Conservation (phyloP, 805 yeast genomes). For the Cyberlindnera euphorbiiphila region DNA sequence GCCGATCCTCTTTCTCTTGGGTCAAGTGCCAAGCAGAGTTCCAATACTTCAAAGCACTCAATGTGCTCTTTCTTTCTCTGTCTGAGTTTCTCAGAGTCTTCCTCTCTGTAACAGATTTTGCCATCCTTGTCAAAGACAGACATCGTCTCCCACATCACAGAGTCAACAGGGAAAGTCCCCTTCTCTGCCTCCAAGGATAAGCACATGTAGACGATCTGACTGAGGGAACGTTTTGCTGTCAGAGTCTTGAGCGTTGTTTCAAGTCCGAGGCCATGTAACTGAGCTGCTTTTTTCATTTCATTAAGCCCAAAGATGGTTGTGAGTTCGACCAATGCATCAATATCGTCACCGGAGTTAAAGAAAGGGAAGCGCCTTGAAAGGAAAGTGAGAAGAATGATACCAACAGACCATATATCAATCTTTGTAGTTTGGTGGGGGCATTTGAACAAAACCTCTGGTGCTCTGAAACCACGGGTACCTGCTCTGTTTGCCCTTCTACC, state of each 20-base stretch:
- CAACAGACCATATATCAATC: slow-evolving; percentile 81
- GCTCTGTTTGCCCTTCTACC: slow-evolving; percentile 95
- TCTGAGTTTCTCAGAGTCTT: slow-evolving; percentile 7
- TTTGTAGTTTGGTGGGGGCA: slow-evolving; percentile 55
- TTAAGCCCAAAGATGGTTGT: slow-evolving; percentile 75
- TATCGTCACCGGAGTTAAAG: slow-evolving; percentile 90
- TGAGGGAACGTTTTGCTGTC: slow-evolving; percentile 25
- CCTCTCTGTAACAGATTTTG: slow-evolving; percentile 2
- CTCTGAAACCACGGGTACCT: slow-evolving; percentile 85
- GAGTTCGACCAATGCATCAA: slow-evolving; percentile 84
- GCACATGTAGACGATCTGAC: slow-evolving; percentile 41
- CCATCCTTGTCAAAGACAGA: slow-evolving; percentile 30
- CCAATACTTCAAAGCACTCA: slow-evolving; percentile 26
- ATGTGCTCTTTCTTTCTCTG: slow-evolving; percentile 17
- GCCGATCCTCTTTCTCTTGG: slow-evolving; percentile 80
- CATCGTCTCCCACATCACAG: slow-evolving; percentile 66
- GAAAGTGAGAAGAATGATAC: slow-evolving; percentile 73
- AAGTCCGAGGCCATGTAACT: slow-evolving; percentile 82
- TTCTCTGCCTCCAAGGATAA: slow-evolving; percentile 45
- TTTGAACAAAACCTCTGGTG: slow-evolving; percentile 66
- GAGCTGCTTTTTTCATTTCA: slow-evolving; percentile 71
- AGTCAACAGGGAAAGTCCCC: slow-evolving; percentile 63
- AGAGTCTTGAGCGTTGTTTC: slow-evolving; percentile 60
- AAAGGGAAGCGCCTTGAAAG: slow-evolving; percentile 83
- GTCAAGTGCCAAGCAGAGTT: slow-evolving; percentile 65